These are phyloP conservation scores for Aspergillus brasiliensis DNA, from an alignment of 2,329 filamentous ascomycete genomes.

Conservation along the genomic window DNA sequence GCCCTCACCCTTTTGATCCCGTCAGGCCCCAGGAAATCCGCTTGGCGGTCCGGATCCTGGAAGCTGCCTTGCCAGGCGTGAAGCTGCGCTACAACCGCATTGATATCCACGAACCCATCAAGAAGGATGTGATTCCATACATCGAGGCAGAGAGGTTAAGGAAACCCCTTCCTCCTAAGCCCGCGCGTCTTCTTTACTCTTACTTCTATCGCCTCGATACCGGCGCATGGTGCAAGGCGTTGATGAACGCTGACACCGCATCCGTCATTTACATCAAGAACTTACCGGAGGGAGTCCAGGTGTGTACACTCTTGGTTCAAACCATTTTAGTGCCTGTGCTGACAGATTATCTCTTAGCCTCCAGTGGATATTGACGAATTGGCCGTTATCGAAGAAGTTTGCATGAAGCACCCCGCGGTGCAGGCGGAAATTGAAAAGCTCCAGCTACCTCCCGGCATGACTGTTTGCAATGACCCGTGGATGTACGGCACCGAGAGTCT, in stretches of 20 bases:
- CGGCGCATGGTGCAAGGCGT: slow-evolving; percentile 44
- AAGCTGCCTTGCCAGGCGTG: slow-evolving; percentile 39
- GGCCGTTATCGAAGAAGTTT: slow-evolving; percentile 58
- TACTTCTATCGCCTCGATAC: slow-evolving; percentile 50
- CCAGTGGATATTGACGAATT: slow-evolving; percentile 63
- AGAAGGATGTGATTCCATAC: slow-evolving; percentile 60
- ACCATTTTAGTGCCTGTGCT: slow-evolving; percentile 42
- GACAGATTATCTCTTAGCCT: slow-evolving; percentile 54
- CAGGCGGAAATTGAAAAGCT: slow-evolving; percentile 62
- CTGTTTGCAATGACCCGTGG: slow-evolving; percentile 65
- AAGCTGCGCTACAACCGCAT: slow-evolving; percentile 63
- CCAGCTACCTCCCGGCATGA: slow-evolving; percentile 58
- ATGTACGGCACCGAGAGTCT: slow-evolving; percentile 60
- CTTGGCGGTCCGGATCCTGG: slow-evolving; percentile 38
- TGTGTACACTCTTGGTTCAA: slow-evolving; percentile 27
- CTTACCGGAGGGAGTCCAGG: slow-evolving; percentile 50
- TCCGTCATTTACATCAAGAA: slow-evolving; percentile 41
- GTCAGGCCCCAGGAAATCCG: slow-evolving; percentile 41
- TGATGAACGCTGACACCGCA: slow-evolving; percentile 44
- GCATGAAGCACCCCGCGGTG: slow-evolving; percentile 57
- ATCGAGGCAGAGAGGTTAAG: slow-evolving; percentile 63
- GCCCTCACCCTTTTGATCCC: slow-evolving; percentile 42
- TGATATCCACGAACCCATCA: slow-evolving; percentile 66
- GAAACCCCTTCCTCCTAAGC: slow-evolving; percentile 51
- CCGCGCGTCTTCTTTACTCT: slow-evolving; percentile 56